Evolutionary conservation across 2,329 filamentous ascomycete species (phyloP).

Genomic region (Exophiala alcalophila): DNA sequence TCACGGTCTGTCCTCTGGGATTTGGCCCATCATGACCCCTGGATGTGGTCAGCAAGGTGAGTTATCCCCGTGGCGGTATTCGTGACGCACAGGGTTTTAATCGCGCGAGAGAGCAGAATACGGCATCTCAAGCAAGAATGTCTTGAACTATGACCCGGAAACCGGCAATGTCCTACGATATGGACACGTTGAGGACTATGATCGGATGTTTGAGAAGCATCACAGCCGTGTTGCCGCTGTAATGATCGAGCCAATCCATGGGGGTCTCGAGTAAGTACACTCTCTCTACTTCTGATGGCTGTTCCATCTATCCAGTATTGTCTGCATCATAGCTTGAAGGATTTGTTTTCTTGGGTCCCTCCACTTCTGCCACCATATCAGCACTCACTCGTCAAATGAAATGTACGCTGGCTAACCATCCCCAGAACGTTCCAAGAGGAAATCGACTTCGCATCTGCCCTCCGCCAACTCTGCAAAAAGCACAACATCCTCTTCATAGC

Average conservation of each 20-base stretch:
- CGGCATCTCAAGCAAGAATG: conserved; percentile 1
- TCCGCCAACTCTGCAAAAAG: conserved; percentile 8
- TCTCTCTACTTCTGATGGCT: too few relatives aligned
- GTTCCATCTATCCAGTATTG: too few relatives aligned
- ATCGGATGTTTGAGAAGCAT: not conserved
- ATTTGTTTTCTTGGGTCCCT: too few relatives aligned
- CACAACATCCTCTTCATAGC: conserved; percentile 62
- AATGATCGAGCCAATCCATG: conserved; percentile 5
- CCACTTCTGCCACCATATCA: too few relatives aligned
- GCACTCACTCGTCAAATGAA: too few relatives aligned
- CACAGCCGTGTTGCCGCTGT: conserved; percentile 2
- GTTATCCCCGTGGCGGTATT: too few relatives aligned
- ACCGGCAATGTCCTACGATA: conserved; percentile 70
- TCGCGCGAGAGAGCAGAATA: conserved; percentile 39
- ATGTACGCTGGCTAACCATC: too few relatives aligned
- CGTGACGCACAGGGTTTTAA: too few relatives aligned
- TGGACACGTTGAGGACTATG: conserved; percentile 76
- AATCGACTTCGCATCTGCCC: not conserved
- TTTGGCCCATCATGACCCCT: conserved; percentile 56
- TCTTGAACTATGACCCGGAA: conserved; percentile 64
- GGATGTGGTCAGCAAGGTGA: too few relatives aligned
- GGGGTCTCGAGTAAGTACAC: too few relatives aligned
- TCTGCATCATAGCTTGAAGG: too few relatives aligned
- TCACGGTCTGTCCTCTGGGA: conserved; percentile 59
- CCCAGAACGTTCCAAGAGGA: not conserved